phyloP scores from a whole-genome alignment of 192 early-diverging fungal species.

The Linnemannia schmuckeri region DNA sequence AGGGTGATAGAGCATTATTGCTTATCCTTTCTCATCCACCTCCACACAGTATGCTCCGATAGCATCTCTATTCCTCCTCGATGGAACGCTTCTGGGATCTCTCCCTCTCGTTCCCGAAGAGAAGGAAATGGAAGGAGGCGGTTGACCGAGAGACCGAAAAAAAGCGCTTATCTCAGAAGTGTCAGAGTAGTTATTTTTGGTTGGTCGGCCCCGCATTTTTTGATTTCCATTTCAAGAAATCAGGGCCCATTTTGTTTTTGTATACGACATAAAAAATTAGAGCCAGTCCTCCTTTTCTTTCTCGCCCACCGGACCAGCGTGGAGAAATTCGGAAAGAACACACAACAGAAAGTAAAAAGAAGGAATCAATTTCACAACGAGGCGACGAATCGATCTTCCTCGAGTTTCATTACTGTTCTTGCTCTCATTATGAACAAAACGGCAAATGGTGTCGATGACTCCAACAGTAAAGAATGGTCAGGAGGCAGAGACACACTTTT shows the following conservation, averaged over 20 bases:
- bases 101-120: background rate
- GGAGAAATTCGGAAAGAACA: background rate
- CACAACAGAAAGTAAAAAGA: background rate
- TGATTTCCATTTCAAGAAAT: conserved; percentile 31
- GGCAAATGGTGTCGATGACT: background rate
- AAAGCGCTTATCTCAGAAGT: conserved; percentile 21
- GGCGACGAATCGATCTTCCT: background rate
- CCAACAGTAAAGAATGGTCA: background rate
- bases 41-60: background rate
- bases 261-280: background rate
- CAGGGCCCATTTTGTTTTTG: background rate
- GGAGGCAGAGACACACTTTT: background rate
- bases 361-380: background rate
- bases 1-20: background rate
- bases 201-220: conserved; percentile 35
- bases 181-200: conserved; percentile 14
- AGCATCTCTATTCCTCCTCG: background rate
- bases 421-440: background rate
- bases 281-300: background rate
- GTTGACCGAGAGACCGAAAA: background rate
- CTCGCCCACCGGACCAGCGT: background rate
- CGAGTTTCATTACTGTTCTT: background rate
- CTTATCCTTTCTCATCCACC: background rate
- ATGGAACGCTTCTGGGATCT: background rate
- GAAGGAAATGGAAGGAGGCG: background rate